Evolutionary conservation across 495 filamentous ascomycete species (phyloP), one percentile per base, ranked within the genome.

Genomic region (Neurospora sp.): DNA sequence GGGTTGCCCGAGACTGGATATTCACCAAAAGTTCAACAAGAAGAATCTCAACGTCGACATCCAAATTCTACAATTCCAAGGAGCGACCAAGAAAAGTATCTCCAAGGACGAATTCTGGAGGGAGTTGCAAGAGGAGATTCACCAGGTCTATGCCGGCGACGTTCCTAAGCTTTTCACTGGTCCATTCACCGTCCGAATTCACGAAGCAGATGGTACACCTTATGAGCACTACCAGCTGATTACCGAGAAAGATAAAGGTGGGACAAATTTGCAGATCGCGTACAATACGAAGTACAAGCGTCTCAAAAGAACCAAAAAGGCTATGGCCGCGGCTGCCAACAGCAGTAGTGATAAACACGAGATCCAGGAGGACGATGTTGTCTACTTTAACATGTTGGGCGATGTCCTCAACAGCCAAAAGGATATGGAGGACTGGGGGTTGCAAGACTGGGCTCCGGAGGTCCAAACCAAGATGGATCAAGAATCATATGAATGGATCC

Each of bases 221-320:
- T 99, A 99, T 80, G 96, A 99, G 81, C 96, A 99, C 78, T 97
- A 97, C 76, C 92, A 97, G 37, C 92, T 97, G 72, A 96, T 99
- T 79, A 94, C 93, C 76, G 94, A 97, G 72, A 89, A 90, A 9
- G 85, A 88, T 46, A 92, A 90, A 8, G 92, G 89, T 73, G 78
- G 79, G 20, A 82, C 81, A 10, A 84, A 79, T 59, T 91, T 98
- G 72, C 94, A 97, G 69, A 98, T 99, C 73, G 94, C 95, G 16
- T 99, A 99, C 78, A 98, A 98, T 78, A 99, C 96, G 0, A 99
- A 99, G 79, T 99, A 99, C 81, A 99, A 98, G 84, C 90, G 96
- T 3, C 85, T 99, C 42, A 99, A 99, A 84, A 89, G 95, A 39
- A 97, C 91, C 76, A 90, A 93, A 74, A 90, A 94, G 48, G 92